phyloP scores from a whole-genome alignment of 106 monocot species.

The Posidonia australis region DNA sequence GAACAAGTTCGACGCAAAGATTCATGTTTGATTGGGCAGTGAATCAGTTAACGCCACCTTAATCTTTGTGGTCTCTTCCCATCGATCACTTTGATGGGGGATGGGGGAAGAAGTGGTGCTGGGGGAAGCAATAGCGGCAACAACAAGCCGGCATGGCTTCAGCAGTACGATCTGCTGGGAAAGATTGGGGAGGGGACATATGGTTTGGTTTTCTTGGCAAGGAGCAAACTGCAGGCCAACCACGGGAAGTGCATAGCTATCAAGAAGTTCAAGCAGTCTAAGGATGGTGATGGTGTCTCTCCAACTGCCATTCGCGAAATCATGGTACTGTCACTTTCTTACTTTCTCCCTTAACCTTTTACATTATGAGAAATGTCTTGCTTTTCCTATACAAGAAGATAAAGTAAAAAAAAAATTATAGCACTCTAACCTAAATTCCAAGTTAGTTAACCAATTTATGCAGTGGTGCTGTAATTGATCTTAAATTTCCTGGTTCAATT shows the following conservation, averaged over 20 bases:
- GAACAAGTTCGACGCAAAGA: no score
- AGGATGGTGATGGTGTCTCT: conserved; percentile 97
- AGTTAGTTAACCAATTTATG: no score
- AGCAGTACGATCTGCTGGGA: conserved; percentile 85
- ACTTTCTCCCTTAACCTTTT: neutral
- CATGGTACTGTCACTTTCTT: conserved; percentile 51
- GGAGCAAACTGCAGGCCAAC: conserved; percentile 36
- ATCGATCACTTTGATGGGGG: conserved; percentile 16
- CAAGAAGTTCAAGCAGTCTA: conserved; percentile 99
- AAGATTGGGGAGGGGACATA: conserved; percentile 99
- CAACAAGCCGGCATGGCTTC: conserved; percentile 85
- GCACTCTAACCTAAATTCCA: no score
- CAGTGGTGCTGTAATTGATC: no score
- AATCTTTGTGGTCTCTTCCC: no score
- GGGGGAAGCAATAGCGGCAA: conserved; percentile 25
- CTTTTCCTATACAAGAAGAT: no score
- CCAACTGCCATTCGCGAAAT: conserved; percentile 99
- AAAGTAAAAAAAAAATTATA: no score
- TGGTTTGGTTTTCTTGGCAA: conserved; percentile 86
- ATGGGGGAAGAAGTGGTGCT: conserved; percentile 4
- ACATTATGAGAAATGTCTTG: no score
- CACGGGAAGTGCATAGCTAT: conserved; percentile 75
- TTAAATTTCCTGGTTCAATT: no score
- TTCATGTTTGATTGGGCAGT: no score
- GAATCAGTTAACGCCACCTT: no score